These are phyloP conservation scores for Cercospora nicotianae DNA, from an alignment of 2,329 filamentous ascomycete species.

Conservation along the genomic window DNA sequence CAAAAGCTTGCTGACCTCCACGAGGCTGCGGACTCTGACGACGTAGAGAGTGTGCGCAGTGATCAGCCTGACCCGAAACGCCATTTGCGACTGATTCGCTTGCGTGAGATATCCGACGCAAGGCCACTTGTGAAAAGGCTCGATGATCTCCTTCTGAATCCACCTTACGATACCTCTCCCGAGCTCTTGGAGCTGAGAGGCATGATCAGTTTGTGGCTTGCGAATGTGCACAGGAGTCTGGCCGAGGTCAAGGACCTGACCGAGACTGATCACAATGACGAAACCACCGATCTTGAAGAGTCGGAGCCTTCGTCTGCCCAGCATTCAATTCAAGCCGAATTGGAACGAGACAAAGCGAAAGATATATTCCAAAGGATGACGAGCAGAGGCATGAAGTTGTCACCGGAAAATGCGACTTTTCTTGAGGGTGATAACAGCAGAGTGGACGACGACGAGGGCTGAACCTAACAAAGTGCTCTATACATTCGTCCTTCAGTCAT, in stretches of 20 bases:
- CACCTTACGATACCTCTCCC: constrained; percentile 68
- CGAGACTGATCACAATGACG: neutral
- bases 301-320: constrained; percentile 3
- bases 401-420: constrained; percentile 15
- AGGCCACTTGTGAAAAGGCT: constrained; percentile 66
- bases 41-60: neutral
- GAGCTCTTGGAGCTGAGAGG: constrained; percentile 70
- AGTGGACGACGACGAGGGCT: neutral
- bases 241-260: neutral
- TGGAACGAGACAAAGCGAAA: constrained; percentile 19
- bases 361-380: constrained; percentile 18
- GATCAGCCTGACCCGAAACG: constrained; percentile 35
- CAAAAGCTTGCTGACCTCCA: constrained; percentile 17
- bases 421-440: constrained; percentile 11
- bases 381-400: constrained; percentile 14
- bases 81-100: constrained; percentile 9
- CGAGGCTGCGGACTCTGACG: constrained; percentile 13
- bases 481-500: neutral
- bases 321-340: constrained; percentile 12
- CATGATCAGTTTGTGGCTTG: constrained; percentile 73
- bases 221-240: constrained; percentile 56
- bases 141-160: constrained; percentile 67
- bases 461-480: neutral
- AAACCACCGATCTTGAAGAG: neutral
- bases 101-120: constrained; percentile 57